Base-by-base conservation (phyloP, 139 green algal species). In the Nannochloris sp. region DNA sequence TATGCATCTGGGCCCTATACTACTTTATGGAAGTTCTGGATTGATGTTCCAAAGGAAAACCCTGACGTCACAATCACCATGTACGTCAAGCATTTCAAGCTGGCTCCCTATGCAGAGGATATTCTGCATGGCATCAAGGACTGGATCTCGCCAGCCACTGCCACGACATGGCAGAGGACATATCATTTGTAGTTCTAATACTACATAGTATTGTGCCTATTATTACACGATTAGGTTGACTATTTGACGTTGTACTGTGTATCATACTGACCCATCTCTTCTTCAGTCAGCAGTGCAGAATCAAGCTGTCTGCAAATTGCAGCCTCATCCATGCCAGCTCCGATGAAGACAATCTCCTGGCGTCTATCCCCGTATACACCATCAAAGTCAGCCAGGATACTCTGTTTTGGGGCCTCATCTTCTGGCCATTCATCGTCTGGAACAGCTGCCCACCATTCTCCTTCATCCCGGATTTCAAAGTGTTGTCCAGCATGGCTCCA, bases 261-360 rank as follows among this genome's bases (percentile, higher is more conserved):
- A 25, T 61, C 14, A 58, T 92, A 95, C 72, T 78, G 74, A 29
- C 26, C 30, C 81, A 91, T 78, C 72, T 95, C 87, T 6, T 79
- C 74, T 25, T 92, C 82, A 0, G 74, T 89, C 30, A 96, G 76
- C 71, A 96, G 63, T 12, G 86, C 85, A 8, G 62, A 61, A 65
- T 96, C 88, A 49, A 96, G 73, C 76, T 92, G 85, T 61, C 55
- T 63, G 48, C 31, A 66, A 60, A 96, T 96, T 64, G 85, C 82
- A 20, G 53, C 68, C 62, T 90, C 64, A 43, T 93, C 73, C 89
- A 96, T 96, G 56, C 65, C 68, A 20, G 70, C 72, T 5, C 84
- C 90, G 58, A 96, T 96, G 79, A 96, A 96, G 11, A 96, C 88
- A 62, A 96, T 91, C 79, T 96, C 90, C 75, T 96, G 89, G 17